Evolutionary conservation across 2,329 filamentous ascomycete species (phyloP), one percentile per base, ranked within the genome.

Genomic region (Botrytis hyacinthi): DNA sequence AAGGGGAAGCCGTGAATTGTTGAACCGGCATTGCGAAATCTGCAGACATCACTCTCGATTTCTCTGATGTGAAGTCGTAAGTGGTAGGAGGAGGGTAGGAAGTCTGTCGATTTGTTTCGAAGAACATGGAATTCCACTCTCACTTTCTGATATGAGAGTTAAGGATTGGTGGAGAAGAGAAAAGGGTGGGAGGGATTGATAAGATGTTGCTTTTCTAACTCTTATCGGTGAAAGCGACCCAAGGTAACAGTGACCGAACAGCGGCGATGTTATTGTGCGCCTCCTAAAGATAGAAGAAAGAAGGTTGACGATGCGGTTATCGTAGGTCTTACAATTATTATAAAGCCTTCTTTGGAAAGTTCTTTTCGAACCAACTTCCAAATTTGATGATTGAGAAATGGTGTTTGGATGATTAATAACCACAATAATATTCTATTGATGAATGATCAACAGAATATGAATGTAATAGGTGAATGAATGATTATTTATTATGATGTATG

Each of bases 11-110:
- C 62, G 77, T 80, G 78, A 80, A 81, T 63, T 79, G 79, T 75
- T 79, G 80, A 71, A 78, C 78, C 61, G 80, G 80, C 78, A 81
- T 79, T 66, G 78, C 78, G 71, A 80, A 81, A 68, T 78, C 78
- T 29, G 80, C 78, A 29, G 80, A 78, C 79, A 81, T 81, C 37
- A 63, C 74, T 46, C 51, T 73, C 22, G 72, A 62, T 65, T 68
- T 67, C 70, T 73, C 68, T 29, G 51, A 32, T 46, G 74, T n/a
- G 62, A 65, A 61, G 75, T 77, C 74, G 76, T 73, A 66, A 70
- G 71, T 46, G 32, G 59, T 73, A 61, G 75, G 75, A 67, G 77
- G 69, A 74, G 74, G 76, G 74, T 73, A 73, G 75, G 70, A 68
- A 73, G 74, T 76, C 66, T 77, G 73, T 54, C 74, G 76, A 60